Evolutionary conservation across 2,329 filamentous ascomycete genomes (phyloP), one percentile per base, ranked within the genome.

Genomic region (Exophiala calicioides): DNA sequence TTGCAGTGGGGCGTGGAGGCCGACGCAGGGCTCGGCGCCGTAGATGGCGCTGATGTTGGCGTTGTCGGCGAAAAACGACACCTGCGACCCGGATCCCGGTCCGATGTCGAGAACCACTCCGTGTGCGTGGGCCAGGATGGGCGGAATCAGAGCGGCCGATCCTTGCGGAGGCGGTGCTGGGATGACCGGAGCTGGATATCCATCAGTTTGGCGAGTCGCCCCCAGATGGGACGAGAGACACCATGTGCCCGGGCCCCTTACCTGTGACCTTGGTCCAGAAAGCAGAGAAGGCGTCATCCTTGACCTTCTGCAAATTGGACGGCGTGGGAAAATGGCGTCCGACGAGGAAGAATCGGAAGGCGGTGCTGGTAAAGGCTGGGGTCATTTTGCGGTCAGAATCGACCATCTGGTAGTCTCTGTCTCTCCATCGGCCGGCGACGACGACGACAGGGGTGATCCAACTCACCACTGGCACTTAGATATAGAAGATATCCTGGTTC

Each of bases 1-100:
- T 19, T 66, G 58, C 3, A 81, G 63, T 2, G 68, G 63, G 0
- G 57, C 52, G 47, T 80, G 78, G 1, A 81, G 63, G 0, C 68
- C 66, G 3, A 58, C 47, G 30, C 73, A 74, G 0, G 79, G 79
- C 57, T 81, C 79, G 1, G 76, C 70, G 33, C 76, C 78, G 52
- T 79, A 81, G 32, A 80, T 70, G 10, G 66, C 64, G 6, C 55
- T 67, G 48, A 79, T 70, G 3, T 67, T 63, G 2, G 63, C 58
- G 5, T 64, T 62, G 43, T 67, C 60, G 5, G 66, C 29, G 50
- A 80, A 76, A 34, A 68, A 67, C 1, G 64, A 63, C 36, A 79
- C 66, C 44, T 78, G 71, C 10, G 72, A 68, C 23, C 79, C 78
- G 21, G 67, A 74, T 3, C 78, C 78, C 0, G 78, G 78, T 4